phyloP scores from a whole-genome alignment of 495 filamentous ascomycete genomes.

The Cladorrhinum samala region DNA sequence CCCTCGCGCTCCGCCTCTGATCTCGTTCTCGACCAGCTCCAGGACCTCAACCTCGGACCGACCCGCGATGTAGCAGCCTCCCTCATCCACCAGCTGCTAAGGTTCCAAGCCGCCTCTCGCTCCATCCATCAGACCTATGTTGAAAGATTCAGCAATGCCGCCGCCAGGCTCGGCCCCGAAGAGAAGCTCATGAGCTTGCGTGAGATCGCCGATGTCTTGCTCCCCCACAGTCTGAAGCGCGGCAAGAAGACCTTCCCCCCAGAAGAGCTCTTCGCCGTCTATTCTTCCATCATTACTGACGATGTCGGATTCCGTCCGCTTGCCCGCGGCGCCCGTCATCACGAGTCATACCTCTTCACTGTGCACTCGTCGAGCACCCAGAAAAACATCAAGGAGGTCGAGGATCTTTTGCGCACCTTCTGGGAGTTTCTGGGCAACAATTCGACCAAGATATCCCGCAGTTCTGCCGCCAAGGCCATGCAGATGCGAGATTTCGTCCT shows the following conservation, averaged over 20 bases:
- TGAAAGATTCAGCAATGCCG: slow-evolving; percentile 43
- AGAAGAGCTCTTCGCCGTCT: slow-evolving; percentile 60
- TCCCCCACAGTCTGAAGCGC: slow-evolving; percentile 41
- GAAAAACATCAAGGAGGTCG: slow-evolving; percentile 20
- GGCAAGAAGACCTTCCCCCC: slow-evolving; percentile 43
- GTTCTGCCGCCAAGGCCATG: neutral
- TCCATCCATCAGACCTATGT: slow-evolving; percentile 48
- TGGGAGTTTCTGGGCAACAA: slow-evolving; percentile 12
- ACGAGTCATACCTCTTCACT: slow-evolving; percentile 34
- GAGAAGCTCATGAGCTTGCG: slow-evolving; percentile 53
- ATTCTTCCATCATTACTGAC: slow-evolving; percentile 52
- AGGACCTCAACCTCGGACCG: slow-evolving; percentile 41
- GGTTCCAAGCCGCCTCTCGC: slow-evolving; percentile 47
- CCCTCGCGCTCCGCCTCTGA: slow-evolving; percentile 30
- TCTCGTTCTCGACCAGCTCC: slow-evolving; percentile 41
- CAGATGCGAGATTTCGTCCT: slow-evolving; percentile 47
- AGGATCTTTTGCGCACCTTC: slow-evolving; percentile 29
- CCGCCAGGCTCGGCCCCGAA: slow-evolving; percentile 41
- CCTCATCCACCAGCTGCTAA: slow-evolving; percentile 46
- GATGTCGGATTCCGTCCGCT: slow-evolving; percentile 46
- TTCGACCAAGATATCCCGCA: neutral
- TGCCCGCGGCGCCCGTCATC: slow-evolving; percentile 22
- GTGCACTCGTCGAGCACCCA: slow-evolving; percentile 28
- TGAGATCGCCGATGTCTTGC: slow-evolving; percentile 52
- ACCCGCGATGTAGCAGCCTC: slow-evolving; percentile 46